Evolutionary conservation across 805 yeast species (phyloP), one percentile per base, ranked within the genome.

Genomic region (Ogataea thermomethanolica): DNA sequence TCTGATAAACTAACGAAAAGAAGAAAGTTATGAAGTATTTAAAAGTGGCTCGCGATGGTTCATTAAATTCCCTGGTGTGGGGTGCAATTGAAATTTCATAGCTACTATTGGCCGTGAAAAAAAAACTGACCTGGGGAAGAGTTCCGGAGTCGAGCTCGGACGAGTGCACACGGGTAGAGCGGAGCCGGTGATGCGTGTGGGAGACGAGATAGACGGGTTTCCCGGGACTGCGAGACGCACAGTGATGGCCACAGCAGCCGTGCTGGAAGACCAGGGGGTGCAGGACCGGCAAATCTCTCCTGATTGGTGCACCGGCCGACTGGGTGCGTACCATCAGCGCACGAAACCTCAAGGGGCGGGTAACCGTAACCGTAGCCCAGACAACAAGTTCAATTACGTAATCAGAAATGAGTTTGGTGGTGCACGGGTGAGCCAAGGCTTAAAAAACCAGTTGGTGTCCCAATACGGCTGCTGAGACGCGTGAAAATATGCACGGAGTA

Each of bases 61-160:
- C 9, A 17, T 29, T 28, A 37, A 26, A 22, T 30, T 26, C 3
- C 32, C 36, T 35, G 41, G 36, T 31, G 34, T 29, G 35, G 43
- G 43, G 36, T 28, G 30, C 27, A 33, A 25, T 10, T 11, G 15
- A 30, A 17, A 14, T 24, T 17, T 17, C 20, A 17, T 10, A 20
- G 33, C 21, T 25, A 13, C 29, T 27, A 34, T 39, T 39, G 43
- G 43, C 31, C 38, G 29, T n/a, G 10, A 12, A 34, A 34, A 39
- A 39, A 39, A 27, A 21, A 23, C 29, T 38, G 42, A 38, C 37
- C 23, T 26, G 21, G 20, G 35, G 8, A 22, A 36, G 36, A 21
- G 11, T 10, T n/a, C 28, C 42, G 42, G 42, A 38, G 29, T 26
- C 42, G 42, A 38, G 32, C 15, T 38, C 42, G 42, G 42, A 37